Evolutionary conservation across 78 protist genomes (phyloP).

Genomic region (Cavenderia fasciculata): DNA sequence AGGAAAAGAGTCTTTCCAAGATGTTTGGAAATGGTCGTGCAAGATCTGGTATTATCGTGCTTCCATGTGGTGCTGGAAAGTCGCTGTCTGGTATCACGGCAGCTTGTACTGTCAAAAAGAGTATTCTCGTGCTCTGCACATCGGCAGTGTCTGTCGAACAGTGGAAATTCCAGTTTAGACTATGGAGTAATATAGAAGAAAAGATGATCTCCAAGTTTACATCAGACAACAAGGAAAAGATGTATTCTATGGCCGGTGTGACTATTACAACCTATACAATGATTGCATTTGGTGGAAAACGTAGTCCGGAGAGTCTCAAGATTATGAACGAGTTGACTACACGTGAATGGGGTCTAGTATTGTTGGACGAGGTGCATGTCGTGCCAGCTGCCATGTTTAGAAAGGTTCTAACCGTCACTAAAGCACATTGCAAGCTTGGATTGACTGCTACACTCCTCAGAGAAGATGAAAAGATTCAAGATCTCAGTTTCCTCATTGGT

Average conservation of each 20-base stretch:
- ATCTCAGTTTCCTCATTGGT: slow-evolving; percentile 97
- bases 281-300: slow-evolving; percentile 88
- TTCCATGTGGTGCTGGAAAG: slow-evolving; percentile 99
- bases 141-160: slow-evolving; percentile 94
- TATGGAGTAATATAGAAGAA: slow-evolving; percentile 88
- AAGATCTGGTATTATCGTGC: slow-evolving; percentile 98
- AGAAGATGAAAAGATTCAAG: slow-evolving; percentile 97
- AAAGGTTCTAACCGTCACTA: slow-evolving; percentile 78
- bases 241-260: slow-evolving; percentile 69
- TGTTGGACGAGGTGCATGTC: slow-evolving; percentile 98
- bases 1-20: slow-evolving; percentile 91
- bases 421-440: slow-evolving; percentile 98
- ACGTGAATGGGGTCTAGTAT: slow-evolving; percentile 98
- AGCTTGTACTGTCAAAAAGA: slow-evolving; percentile 88
- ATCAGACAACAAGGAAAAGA: slow-evolving; percentile 80
- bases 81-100: slow-evolving; percentile 98
- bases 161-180: slow-evolving; percentile 94
- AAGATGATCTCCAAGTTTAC: slow-evolving; percentile 85
- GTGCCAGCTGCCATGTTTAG: slow-evolving; percentile 90
- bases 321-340: slow-evolving; percentile 85
- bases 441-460: slow-evolving; percentile 98
- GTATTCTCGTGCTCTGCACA: slow-evolving; percentile 93
- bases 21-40: slow-evolving; percentile 98
- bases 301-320: slow-evolving; percentile 82
- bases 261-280: slow-evolving; percentile 97